Evolutionary conservation across 805 yeast species (phyloP).

Genomic region (Saccharomycopsis sp.): DNA sequence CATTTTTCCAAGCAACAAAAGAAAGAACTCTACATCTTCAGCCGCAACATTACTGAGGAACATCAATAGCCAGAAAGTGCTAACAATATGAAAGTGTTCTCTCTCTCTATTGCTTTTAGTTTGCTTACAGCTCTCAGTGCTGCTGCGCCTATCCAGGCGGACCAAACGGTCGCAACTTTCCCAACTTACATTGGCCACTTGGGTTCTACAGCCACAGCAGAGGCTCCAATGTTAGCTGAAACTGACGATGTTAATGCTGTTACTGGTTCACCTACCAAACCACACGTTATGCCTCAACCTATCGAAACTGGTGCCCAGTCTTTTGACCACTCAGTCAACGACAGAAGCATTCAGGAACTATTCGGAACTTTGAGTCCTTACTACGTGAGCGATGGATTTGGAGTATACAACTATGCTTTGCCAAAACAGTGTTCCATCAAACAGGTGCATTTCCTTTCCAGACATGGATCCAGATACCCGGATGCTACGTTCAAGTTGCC

Average conservation of each 20-base stretch:
- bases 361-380: slow-evolving; percentile 23
- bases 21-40: no score
- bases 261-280: slow-evolving; percentile 17
- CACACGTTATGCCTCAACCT: slow-evolving; percentile 22
- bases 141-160: slow-evolving; percentile 15
- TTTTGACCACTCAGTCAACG: slow-evolving; percentile 12
- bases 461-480: slow-evolving; percentile 80
- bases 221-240: slow-evolving; percentile 20
- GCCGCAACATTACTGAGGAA: no score
- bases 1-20: background rate
- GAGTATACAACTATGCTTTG: slow-evolving; percentile 21
- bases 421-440: slow-evolving; percentile 42
- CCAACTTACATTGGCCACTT: slow-evolving; percentile 17
- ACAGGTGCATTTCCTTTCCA: slow-evolving; percentile 63
- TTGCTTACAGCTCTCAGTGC: background rate
- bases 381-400: slow-evolving; percentile 21
- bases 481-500: slow-evolving; percentile 27
- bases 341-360: slow-evolving; percentile 18
- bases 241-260: slow-evolving; percentile 13
- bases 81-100: background rate
- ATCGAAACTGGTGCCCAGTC: slow-evolving; percentile 21
- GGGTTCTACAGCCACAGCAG: slow-evolving; percentile 17
- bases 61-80: background rate
- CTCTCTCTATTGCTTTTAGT: background rate
- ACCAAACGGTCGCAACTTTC: slow-evolving; percentile 8